These are phyloP conservation scores for Naganishia randhawae DNA, from an alignment of 768 basidiomycete genomes.

Conservation along the genomic window DNA sequence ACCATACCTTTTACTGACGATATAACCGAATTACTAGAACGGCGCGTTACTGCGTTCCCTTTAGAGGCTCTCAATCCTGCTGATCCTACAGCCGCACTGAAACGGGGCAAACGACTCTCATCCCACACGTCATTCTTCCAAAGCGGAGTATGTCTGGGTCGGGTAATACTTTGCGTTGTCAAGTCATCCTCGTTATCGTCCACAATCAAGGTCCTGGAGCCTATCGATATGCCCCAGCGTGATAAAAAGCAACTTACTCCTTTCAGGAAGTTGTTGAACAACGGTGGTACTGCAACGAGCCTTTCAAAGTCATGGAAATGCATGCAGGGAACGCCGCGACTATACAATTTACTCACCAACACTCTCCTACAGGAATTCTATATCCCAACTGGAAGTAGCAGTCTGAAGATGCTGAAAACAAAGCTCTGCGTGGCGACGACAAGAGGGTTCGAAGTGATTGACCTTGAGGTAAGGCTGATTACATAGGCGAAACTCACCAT, in stretches of 20 bases:
- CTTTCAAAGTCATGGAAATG: constrained; percentile 84
- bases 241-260: constrained; percentile 55
- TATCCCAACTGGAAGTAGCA: constrained; percentile 93
- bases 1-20: background rate
- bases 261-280: constrained; percentile 87
- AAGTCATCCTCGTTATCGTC: constrained; percentile 92
- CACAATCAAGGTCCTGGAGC: constrained; percentile 95
- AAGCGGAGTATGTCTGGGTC: constrained; percentile 83
- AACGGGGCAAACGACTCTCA: constrained; percentile 89
- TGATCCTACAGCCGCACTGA: constrained; percentile 85
- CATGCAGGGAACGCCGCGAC: constrained; percentile 20
- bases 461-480: constrained; percentile 61
- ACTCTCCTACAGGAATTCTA: constrained; percentile 78
- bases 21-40: constrained; percentile 59
- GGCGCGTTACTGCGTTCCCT: constrained; percentile 92
- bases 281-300: constrained; percentile 70
- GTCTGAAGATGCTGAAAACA: constrained; percentile 95
- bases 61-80: constrained; percentile 83
- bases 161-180: constrained; percentile 90
- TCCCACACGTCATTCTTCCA: constrained; percentile 98
- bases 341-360: constrained; percentile 14
- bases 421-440: constrained; percentile 95
- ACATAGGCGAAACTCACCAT: background rate
- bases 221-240: constrained; percentile 76
- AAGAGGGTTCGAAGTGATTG: constrained; percentile 96